Evolutionary conservation across 208 protist genomes (phyloP), one percentile per base, ranked within the genome.

Genomic region (Acanthamoeba sp.): DNA sequence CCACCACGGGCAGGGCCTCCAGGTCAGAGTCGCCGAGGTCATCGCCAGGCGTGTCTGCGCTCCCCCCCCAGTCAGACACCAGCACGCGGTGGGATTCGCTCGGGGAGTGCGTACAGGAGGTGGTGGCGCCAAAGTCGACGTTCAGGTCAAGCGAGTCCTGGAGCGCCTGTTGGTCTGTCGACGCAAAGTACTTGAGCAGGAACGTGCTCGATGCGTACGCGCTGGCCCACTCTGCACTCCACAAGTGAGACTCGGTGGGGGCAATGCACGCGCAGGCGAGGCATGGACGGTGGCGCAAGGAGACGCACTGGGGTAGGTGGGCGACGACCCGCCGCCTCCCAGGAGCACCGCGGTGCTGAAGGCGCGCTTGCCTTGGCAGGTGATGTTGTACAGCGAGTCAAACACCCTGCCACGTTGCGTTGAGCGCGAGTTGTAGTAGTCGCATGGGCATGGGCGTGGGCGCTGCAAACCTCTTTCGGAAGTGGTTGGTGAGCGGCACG

Each of bases 321-420:
- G 40, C n/a, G 55, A 89, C 10, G 82, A 36, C 2, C 40, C 82
- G 55, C 82, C 82, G 22, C n/a, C 20, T 5, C 82, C 82, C 16
- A 89, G 64, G n/a, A 89, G 22, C 42, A 89, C 82, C 6, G 82
- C 82, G 10, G 82, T 66, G n/a, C 20, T 66, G 48, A 89, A 89
- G n/a, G 55, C 82, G 22, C 34, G 45, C 34, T 89, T 24, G n/a
- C 45, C 82, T 5, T 36, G 45, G 45, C 82, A 89, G 4, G 45
- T 89, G 45, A 89, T 62, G 20, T 57, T 89, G 82, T 80, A 80
- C 32, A 80, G 38, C 38, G 71, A 80, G 48, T 80, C 71, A 45
- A 80, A 80, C 71, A 80, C 71, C 27, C 71, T 80, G 18, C 16
- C 9, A 9, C 10, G 36, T 71, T 71, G 27, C 29, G 27, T 71